A percentile compares a stretch with the other conserved stretches of the same genome.
These are phyloP conservation scores for Triticum monococcum DNA, from an alignment of 176 grass and related monocot genomes.

Conservation along the genomic window DNA sequence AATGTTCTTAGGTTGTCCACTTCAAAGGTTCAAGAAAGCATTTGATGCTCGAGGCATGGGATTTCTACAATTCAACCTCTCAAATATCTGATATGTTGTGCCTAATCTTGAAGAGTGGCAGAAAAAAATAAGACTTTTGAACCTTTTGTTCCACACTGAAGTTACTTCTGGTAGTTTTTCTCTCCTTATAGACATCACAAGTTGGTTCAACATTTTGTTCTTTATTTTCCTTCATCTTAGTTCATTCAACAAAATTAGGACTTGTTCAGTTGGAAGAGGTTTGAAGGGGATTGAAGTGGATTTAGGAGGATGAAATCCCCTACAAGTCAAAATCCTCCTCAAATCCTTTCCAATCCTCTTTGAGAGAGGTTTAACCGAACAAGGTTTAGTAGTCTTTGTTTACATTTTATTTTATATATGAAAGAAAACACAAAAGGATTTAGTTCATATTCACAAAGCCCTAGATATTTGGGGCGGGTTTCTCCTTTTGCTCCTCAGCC, in stretches of 20 bases:
- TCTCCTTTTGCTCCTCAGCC: no score
- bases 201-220: not conserved
- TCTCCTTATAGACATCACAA: not conserved
- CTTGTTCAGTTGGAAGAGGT: no score
- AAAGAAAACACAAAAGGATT: no score
- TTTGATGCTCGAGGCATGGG: slow-evolving; percentile 89
- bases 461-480: no score
- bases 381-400: not conserved
- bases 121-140: slow-evolving; percentile 95
- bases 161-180: not conserved
- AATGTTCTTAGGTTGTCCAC: slow-evolving; percentile 64
- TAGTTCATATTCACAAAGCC: no score
- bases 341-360: no score
- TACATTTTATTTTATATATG: not conserved
- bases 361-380: no score
- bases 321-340: no score
- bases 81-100: slow-evolving; percentile 72
- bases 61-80: slow-evolving; percentile 75
- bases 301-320: no score
- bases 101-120: slow-evolving; percentile 77
- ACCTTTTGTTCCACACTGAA: not conserved
- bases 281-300: no score
- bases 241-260: no score
- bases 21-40: slow-evolving; percentile 96
- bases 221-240: no score